Conservation (phyloP, 2,329 filamentous ascomycete species). For the Hirsutella minnesotensis region DNA sequence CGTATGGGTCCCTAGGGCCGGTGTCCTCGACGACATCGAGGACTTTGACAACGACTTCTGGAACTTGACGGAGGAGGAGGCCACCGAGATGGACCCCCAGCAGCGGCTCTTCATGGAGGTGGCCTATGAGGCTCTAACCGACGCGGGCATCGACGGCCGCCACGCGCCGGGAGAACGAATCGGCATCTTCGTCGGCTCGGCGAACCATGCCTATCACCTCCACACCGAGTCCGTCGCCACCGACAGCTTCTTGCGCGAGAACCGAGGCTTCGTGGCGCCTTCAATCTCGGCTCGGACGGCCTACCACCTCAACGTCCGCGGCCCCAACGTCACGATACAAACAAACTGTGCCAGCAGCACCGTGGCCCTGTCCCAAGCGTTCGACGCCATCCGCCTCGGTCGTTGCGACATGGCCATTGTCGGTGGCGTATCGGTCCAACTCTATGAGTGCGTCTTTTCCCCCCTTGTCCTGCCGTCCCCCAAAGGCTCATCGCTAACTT, state of each 20-base stretch:
- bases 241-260: constrained; percentile 5
- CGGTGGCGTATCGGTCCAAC: constrained; percentile 5
- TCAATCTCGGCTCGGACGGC: constrained; percentile 7
- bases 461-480: too few relatives aligned
- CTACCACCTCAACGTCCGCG: constrained; percentile 5
- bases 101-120: constrained; percentile 5
- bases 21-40: constrained; percentile 3
- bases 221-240: constrained; percentile 5
- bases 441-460: constrained; percentile 1
- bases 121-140: constrained; percentile 2
- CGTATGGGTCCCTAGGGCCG: constrained; percentile 6
- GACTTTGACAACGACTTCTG: constrained; percentile 6
- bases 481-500: neutral
- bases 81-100: constrained; percentile 6
- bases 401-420: constrained; percentile 5
- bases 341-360: constrained; percentile 5
- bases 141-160: constrained; percentile 1
- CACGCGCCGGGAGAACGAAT: constrained; percentile 1
- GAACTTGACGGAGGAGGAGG: constrained; percentile 5
- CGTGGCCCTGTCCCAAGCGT: constrained; percentile 1
- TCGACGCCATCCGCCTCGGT: constrained; percentile 2
- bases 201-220: constrained; percentile 4
- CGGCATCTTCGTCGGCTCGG: constrained; percentile 3
- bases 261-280: constrained; percentile 3
- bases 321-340: constrained; percentile 5